Base-by-base conservation (phyloP, 352 stramenopile genomes). In the Blastocystis sp. region DNA sequence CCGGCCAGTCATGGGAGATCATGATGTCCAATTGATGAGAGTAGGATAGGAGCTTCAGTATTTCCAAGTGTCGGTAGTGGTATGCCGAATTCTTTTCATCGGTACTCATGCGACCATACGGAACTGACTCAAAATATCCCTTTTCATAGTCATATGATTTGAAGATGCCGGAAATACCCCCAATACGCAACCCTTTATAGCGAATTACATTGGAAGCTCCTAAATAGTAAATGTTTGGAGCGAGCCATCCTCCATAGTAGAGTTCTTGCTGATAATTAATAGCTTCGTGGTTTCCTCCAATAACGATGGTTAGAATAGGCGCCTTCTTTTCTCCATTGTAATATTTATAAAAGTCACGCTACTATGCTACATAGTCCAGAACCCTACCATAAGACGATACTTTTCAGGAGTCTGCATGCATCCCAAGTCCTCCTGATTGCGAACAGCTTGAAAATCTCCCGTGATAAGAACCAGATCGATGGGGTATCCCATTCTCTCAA, bases 191-290 rank as follows among this genome's bases (percentile, higher is more conserved):
- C 5, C 95, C 95, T 24, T 94, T 94, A 39, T 97, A 93, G 43
- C 93, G 93, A 45, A 99, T 94, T 34, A 98, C 95, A 3, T 96
- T 96, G 6, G 96, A 95, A 11, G 93, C 93, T 0, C 97, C 97
- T 0, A 99, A 82, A 91, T 98, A 99, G 92, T 98, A 99, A 70
- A 99, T 99, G 87, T 98, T 98, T 9, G 96, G 96, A 34, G 97
- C 97, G 18, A 98, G 95, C 95, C 95, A 99, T 11, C 97, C 97
- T 34, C 97, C 97, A 91, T 98, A 98, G 90, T 97, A 94, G 45
- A 99, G 93, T 90, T 98, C 96, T 90, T 98, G 94, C 20, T 99
- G 92, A 68, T 98, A 96, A 81, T 97, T 97, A 9, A 95, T 98
- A 18, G 96, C 96, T 91, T 99, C 97, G 91, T 99, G 97, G 93